Percentiles rank a stretch among this genome's conserved stretches.
phyloP scores from a whole-genome alignment of 1,139 yeast genomes.

The Saccharomycopsis hybrid region DNA sequence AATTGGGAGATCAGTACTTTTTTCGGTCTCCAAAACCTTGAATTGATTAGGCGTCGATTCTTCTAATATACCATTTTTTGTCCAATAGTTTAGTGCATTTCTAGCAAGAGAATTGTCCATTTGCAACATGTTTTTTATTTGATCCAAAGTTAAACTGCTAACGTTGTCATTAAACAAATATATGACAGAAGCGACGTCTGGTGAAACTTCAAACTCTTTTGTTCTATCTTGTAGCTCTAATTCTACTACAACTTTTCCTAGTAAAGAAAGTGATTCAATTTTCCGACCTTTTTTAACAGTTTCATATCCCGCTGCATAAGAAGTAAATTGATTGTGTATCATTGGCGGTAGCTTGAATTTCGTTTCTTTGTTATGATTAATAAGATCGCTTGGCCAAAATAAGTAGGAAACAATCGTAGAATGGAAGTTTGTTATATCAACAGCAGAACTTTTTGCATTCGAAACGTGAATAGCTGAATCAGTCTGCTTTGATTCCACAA shows the following conservation, averaged over 20 bases:
- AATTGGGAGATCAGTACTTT: slow-evolving; percentile 9
- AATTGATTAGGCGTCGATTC: slow-evolving; percentile 32
- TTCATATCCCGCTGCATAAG: slow-evolving; percentile 39
- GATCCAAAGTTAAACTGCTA: slow-evolving; percentile 27
- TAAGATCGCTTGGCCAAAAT: slow-evolving; percentile 30
- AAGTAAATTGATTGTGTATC: slow-evolving; percentile 36
- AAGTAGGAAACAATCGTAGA: slow-evolving; percentile 37
- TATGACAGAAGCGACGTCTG: slow-evolving; percentile 66
- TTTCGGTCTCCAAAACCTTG: slow-evolving; percentile 26
- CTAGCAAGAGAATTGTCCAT: slow-evolving; percentile 27
- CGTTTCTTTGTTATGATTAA: slow-evolving; percentile 16
- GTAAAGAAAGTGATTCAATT: slow-evolving; percentile 49
- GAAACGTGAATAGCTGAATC: slow-evolving; percentile 26
- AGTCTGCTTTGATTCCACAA: slow-evolving; percentile 42
- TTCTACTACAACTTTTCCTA: slow-evolving; percentile 61
- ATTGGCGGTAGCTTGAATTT: slow-evolving; percentile 40
- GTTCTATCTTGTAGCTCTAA: slow-evolving; percentile 44
- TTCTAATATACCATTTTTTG: slow-evolving; percentile 40
- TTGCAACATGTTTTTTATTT: slow-evolving; percentile 28
- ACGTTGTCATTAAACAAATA: slow-evolving; percentile 41
- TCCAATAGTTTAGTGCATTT: slow-evolving; percentile 52
- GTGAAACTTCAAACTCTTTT: slow-evolving; percentile 45
- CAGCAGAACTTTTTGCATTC: slow-evolving; percentile 7
- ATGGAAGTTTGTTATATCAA: slow-evolving; percentile 26
- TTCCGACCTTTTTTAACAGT: slow-evolving; percentile 49